Percentiles rank a stretch among this genome's conserved stretches.
Conservation (phyloP, 192 early-diverging fungal species). For the Polychytrium aggregatum region DNA sequence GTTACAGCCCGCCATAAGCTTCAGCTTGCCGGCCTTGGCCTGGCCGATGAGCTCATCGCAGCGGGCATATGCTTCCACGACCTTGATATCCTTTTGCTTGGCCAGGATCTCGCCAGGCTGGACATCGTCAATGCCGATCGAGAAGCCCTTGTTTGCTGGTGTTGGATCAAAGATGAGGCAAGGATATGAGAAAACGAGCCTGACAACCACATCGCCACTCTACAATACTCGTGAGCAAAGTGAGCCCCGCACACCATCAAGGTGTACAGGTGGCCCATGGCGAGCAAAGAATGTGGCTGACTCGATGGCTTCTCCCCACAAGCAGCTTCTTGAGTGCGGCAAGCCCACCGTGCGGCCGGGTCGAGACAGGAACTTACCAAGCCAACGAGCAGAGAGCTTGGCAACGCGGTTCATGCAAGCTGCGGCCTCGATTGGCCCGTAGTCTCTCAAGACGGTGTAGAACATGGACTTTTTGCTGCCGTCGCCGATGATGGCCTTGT, state of each 20-base stretch:
- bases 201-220: no score
- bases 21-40: constrained; percentile 59
- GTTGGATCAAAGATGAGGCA: constrained; percentile 4
- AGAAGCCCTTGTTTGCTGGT: constrained; percentile 87
- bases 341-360: neutral
- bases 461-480: constrained; percentile 93
- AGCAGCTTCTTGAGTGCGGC: neutral
- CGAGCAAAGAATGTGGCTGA: neutral
- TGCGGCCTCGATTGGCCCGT: constrained; percentile 72
- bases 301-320: neutral
- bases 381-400: constrained; percentile 85
- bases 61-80: constrained; percentile 67
- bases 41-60: constrained; percentile 74
- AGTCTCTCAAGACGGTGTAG: constrained; percentile 87
- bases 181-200: no score
- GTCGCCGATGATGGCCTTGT: constrained; percentile 94
- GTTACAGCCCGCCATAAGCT: constrained; percentile 77
- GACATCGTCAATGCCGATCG: constrained; percentile 97
- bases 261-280: neutral
- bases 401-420: constrained; percentile 88
- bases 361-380: constrained; percentile 35
- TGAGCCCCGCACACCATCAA: neutral
- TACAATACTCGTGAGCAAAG: no score
- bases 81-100: constrained; percentile 65
- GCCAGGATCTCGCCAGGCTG: constrained; percentile 70